phyloP scores from a whole-genome alignment of 2,329 filamentous ascomycete species.

The Beauveria rudraprayagi region DNA sequence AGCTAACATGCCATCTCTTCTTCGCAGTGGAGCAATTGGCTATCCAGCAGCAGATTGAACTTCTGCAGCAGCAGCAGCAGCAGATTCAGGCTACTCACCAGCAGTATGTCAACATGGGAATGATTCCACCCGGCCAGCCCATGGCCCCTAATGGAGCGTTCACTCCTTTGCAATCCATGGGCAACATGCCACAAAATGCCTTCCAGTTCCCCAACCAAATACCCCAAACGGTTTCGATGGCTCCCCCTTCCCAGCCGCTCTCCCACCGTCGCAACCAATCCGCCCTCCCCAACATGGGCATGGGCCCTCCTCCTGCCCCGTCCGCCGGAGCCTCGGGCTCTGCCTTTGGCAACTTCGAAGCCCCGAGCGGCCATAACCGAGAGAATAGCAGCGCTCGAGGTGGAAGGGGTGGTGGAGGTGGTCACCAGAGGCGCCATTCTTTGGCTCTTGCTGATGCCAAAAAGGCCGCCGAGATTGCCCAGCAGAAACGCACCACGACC shows the following conservation, averaged over 20 bases:
- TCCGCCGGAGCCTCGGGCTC: slow-evolving; percentile 82
- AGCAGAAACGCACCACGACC: slow-evolving; percentile 90
- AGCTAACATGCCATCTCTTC: slow-evolving; percentile 11
- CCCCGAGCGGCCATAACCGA: slow-evolving; percentile 47
- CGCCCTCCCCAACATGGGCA: slow-evolving; percentile 83
- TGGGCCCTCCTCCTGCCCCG: slow-evolving; percentile 82
- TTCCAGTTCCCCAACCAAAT: slow-evolving; percentile 86
- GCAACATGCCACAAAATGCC: slow-evolving; percentile 68
- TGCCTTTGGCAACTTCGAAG: slow-evolving; percentile 71
- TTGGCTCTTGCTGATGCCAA: slow-evolving; percentile 91
- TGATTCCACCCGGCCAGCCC: slow-evolving; percentile 75
- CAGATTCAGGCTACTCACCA: slow-evolving; percentile 94
- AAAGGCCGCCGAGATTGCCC: slow-evolving; percentile 91
- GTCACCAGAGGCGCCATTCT: slow-evolving; percentile 90
- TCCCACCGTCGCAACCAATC: slow-evolving; percentile 98
- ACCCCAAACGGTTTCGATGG: slow-evolving; percentile 65
- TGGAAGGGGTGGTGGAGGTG: slow-evolving; percentile 47
- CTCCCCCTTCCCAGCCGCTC: slow-evolving; percentile 66
- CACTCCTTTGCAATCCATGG: slow-evolving; percentile 73
- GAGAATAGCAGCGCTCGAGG: slow-evolving; percentile 49
- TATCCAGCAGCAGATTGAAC: slow-evolving; percentile 96
- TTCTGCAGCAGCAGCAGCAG: slow-evolving; percentile 95
- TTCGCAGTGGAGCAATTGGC: slow-evolving; percentile 85
- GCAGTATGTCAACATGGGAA: slow-evolving; percentile 96
- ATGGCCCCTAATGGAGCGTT: slow-evolving; percentile 64